Evolutionary conservation across 768 basidiomycete genomes (phyloP), one percentile per base, ranked within the genome.

Genomic region (Mycena chlorophos): DNA sequence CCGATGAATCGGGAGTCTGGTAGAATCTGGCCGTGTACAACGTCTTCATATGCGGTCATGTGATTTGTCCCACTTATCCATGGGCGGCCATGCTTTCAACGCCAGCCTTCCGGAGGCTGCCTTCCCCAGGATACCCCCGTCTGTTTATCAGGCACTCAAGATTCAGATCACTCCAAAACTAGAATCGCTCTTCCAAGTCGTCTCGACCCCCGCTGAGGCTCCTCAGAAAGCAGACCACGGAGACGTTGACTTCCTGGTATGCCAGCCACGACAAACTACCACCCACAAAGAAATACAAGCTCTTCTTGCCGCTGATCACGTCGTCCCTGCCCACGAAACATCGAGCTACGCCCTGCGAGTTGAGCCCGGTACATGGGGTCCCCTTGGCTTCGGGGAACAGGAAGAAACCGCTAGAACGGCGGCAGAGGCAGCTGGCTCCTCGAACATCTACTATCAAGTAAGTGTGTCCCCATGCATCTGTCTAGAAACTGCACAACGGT

Each of bases 81-180:
- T 89, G 88, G 88, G 88, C 10, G 88, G 88, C 16, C 85, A 78
- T 65, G 87, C 87, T 4, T 89, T 90, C 71, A 69, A 72, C 43
- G 69, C 77, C 31, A 54, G 63, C 16, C 69, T 85, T 2, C 68
- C 74, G 8, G 51, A 75, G 10, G 71, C 66, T 12, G 70, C 80
- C 0, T 83, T 88, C 60, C 88, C 87, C 38, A 80, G 88, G 3
- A 76, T 90, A 49, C 77, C 82, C n/a, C 77, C 83, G 0, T 30
- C 66, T 1, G 73, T 82, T 46, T 90, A 90, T 66, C 38, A 65
- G 13, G 63, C 70, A 0, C 66, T 87, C 37, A 88, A 86, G 68
- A 63, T 71, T 1, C 76, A 73, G 19, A 64, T 84, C 3, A 57
- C 68, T 1, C 63, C 75, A 1, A 72, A 67, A 4, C 66, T 91